Base-by-base conservation (phyloP, 73 alveolate species). In the Strombidium stylifer region DNA sequence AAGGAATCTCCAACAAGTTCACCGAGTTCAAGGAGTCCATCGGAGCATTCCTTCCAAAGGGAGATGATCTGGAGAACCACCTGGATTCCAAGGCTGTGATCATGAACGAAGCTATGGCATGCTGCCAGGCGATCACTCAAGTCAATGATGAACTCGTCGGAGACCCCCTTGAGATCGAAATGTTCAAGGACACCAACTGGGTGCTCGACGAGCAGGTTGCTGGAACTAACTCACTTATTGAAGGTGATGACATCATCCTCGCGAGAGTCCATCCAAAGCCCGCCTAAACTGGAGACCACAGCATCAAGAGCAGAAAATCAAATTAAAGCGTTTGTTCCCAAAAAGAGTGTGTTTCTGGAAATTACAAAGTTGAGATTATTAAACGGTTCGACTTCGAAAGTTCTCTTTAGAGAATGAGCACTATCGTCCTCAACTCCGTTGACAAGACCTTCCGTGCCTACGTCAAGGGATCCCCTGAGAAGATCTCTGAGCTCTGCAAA, bases 391-490 rank as follows among this genome's bases (percentile, higher is more conserved):
- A 91, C 49, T 91, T 91, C 61, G 77, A 56, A 39, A 70, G 93
- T 20, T 79, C 79, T 10, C 82, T 72, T 32, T 85, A 91, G 73
- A 69, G 95, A 47, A 91, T 91, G 98, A 69, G 90, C 1, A 85
- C 72, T 28, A 53, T 91, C 40, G 85, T 77, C 15, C 66, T 66
- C 62, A 78, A 79, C 49, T 41, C 19, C 69, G 57, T 75, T n/a
- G 82, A 77, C 41, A 32, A 10, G n/a, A 4, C 42, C 4, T 62
- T 71, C 27, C 42, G 69, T n/a, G 51, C 86, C 12, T 86, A 42
- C 45, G 49, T 81, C 28, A 90, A 87, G 74, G 98, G 98, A 1
- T 91, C 98, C 1, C 98, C 98, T 2, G 98, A 91, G 61, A 87
- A 74, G 80, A 73, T 91, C 37, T 69, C 48, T 62, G 84, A 71